These are phyloP conservation scores for Volutella citrinella DNA, from an alignment of 2,329 filamentous ascomycete genomes.

Conservation along the genomic window DNA sequence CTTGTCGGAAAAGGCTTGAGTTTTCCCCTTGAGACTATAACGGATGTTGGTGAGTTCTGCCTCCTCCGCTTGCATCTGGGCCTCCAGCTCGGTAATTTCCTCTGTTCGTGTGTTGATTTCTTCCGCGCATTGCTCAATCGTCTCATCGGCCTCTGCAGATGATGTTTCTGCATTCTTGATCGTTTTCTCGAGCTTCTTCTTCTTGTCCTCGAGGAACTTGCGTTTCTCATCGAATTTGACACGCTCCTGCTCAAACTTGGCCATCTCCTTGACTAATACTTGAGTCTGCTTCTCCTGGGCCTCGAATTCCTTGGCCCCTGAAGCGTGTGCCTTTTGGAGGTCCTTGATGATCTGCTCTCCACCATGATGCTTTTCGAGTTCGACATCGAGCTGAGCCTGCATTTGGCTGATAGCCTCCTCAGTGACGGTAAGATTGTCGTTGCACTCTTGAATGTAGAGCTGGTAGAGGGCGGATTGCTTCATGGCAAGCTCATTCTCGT, in stretches of 20 bases:
- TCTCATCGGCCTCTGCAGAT: conserved; percentile 69
- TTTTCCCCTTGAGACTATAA: conserved; percentile 90
- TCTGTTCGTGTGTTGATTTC: conserved; percentile 74
- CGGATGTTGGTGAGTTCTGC: conserved; percentile 78
- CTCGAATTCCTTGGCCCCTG: conserved; percentile 80
- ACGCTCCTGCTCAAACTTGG: conserved; percentile 90
- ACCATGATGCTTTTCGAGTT: conserved; percentile 88
- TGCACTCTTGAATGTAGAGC: conserved; percentile 82
- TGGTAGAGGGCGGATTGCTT: conserved; percentile 95
- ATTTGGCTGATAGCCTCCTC: conserved; percentile 89
- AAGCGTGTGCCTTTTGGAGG: conserved; percentile 80
- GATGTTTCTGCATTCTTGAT: conserved; percentile 74
- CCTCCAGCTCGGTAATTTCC: conserved; percentile 76
- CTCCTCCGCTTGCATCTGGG: conserved; percentile 74
- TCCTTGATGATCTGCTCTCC: conserved; percentile 87
- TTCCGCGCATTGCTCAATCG: conserved; percentile 72
- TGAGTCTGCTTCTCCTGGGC: conserved; percentile 79
- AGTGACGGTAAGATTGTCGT: conserved; percentile 83
- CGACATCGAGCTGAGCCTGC: conserved; percentile 79
- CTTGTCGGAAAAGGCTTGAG: conserved; percentile 87
- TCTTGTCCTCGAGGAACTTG: conserved; percentile 87
- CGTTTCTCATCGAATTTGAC: conserved; percentile 98
- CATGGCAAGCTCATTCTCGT: conserved; percentile 87
- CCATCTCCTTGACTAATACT: conserved; percentile 76
- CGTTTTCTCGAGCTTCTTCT: conserved; percentile 91